phyloP scores from a whole-genome alignment of 768 basidiomycete species.

The Mycena galericulata region DNA sequence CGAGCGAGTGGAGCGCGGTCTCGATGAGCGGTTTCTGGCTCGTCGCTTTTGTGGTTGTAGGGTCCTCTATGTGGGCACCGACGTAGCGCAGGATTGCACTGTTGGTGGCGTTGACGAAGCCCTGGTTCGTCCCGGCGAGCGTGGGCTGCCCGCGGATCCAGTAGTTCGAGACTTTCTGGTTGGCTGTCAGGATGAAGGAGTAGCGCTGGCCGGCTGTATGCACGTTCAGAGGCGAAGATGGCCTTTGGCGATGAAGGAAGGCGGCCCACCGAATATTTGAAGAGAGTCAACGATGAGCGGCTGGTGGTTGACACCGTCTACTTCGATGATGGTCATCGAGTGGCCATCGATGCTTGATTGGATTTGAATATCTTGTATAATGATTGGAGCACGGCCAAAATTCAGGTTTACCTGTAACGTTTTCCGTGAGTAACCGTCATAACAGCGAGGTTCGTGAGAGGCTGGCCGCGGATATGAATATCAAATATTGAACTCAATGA shows the following conservation, averaged over 20 bases:
- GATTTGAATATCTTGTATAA: no score
- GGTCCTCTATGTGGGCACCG: neutral
- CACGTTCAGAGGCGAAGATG: neutral
- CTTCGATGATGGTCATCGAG: slow-evolving; percentile 51
- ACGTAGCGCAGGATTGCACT: neutral
- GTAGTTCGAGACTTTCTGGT: neutral
- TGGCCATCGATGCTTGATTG: slow-evolving; percentile 42
- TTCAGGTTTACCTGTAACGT: no score
- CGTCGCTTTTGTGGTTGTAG: neutral
- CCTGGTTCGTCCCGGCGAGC: neutral
- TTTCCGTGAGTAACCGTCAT: slow-evolving; percentile 49
- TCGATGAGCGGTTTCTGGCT: neutral
- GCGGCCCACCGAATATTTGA: slow-evolving; percentile 25
- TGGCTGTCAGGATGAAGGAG: neutral
- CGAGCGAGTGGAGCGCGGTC: slow-evolving; percentile 46
- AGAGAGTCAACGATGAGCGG: slow-evolving; percentile 41
- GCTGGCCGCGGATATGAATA: slow-evolving; percentile 38
- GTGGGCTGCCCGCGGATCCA: neutral
- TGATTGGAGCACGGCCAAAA: slow-evolving; percentile 32
- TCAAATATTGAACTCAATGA: no score
- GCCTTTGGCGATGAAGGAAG: neutral
- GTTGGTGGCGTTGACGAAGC: slow-evolving; percentile 1
- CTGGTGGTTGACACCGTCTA: slow-evolving; percentile 48
- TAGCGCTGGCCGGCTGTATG: neutral
- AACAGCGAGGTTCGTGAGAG: slow-evolving; percentile 39